phyloP scores from a whole-genome alignment of 352 stramenopile species.

The Pythium aristosporum region DNA sequence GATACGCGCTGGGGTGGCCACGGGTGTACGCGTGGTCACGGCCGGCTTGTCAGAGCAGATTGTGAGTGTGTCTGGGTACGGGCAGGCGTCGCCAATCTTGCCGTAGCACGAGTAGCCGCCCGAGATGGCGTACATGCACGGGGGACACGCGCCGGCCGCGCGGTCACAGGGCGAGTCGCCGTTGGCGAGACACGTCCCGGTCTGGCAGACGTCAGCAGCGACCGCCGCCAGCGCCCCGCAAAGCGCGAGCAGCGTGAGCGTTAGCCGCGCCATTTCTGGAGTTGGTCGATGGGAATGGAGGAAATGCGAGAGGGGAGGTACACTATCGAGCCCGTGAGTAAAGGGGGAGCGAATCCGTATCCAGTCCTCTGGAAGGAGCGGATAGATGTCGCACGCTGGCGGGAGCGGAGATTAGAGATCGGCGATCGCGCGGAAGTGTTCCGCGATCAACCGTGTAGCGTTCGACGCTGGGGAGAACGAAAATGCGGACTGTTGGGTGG shows the following conservation, averaged over 20 bases:
- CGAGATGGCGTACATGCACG: constrained; percentile 65
- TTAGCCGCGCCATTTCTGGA: constrained; percentile 21
- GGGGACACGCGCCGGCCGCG: constrained; percentile 40
- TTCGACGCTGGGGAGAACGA: constrained; percentile 11
- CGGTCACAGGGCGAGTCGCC: constrained; percentile 56
- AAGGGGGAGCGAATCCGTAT: not conserved
- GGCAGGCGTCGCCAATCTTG: constrained; percentile 39
- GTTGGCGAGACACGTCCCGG: constrained; percentile 51
- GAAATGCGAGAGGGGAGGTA: not conserved
- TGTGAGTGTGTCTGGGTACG: constrained; percentile 36
- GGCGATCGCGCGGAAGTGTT: not conserved
- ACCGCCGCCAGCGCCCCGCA: constrained; percentile 9
- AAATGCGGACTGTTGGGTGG: constrained; percentile 21
- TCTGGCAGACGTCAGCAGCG: constrained; percentile 35
- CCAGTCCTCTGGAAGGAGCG: constrained; percentile 5
- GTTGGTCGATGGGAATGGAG: constrained; percentile 6
- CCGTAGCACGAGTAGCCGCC: constrained; percentile 73
- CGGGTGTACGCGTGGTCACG: not conserved
- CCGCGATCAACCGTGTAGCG: constrained; percentile 4
- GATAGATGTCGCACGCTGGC: not conserved
- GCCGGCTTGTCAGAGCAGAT: constrained; percentile 24
- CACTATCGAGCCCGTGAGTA: not conserved
- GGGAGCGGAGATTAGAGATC: not conserved
- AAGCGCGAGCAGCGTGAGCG: constrained; percentile 6
- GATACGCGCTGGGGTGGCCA: not conserved